Evolutionary conservation across 176 grass and related monocot species (phyloP).

Genomic region (Oryza australiensis): DNA sequence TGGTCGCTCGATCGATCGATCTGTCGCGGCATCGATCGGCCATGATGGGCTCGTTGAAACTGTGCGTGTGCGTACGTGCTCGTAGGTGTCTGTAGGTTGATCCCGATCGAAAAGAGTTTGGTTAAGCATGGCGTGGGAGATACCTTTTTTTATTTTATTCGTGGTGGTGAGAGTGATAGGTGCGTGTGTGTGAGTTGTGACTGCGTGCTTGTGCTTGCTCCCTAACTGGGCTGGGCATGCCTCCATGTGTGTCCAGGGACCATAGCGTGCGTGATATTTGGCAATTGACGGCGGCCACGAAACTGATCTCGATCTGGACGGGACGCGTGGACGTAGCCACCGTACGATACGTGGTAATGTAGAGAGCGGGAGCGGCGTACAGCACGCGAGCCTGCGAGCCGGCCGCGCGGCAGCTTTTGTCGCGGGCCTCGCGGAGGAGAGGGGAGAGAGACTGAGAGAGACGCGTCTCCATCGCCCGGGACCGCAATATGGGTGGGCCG

Average conservation of each 20-base stretch:
- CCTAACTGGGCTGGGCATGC: neutral
- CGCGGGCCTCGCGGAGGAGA: too few species aligned
- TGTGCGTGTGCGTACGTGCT: neutral
- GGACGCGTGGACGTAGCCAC: neutral
- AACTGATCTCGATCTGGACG: neutral
- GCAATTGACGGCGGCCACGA: neutral
- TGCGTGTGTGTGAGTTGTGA: neutral
- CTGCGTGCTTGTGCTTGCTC: neutral
- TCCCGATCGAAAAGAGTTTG: neutral
- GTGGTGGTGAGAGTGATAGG: neutral
- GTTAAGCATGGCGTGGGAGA: neutral
- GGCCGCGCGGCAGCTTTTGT: too few species aligned
- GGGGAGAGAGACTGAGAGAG: too few species aligned
- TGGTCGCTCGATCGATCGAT: neutral
- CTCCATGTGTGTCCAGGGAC: too few species aligned
- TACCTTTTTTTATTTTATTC: neutral
- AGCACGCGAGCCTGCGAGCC: neutral
- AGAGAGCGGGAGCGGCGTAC: neutral
- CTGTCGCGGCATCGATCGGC: neutral
- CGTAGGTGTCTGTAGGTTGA: neutral
- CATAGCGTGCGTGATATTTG: neutral
- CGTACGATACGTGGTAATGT: neutral
- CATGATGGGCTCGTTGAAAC: conserved; percentile 47
- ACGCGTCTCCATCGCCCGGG: too few species aligned
- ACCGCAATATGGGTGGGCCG: too few species aligned